A percentile compares a stretch with the other conserved stretches of the same genome.
phyloP scores from a whole-genome alignment of 177 flowering plant species.

The Vitis hybrid region DNA sequence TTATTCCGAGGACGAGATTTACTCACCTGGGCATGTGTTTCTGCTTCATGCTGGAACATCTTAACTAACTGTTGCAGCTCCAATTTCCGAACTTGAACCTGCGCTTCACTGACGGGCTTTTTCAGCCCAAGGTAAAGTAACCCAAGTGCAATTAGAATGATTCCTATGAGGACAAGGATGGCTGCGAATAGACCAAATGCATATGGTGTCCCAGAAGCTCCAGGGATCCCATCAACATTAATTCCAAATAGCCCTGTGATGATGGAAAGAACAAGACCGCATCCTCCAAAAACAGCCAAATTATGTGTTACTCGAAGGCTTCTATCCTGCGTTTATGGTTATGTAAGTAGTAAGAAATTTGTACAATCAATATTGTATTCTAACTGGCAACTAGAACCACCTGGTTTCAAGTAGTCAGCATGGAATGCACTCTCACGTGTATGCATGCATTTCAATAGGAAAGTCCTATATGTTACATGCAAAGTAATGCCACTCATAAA shows the following conservation, averaged over 20 bases:
- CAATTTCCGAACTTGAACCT: constrained; percentile 70
- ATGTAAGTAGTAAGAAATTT: background rate
- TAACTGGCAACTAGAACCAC: background rate
- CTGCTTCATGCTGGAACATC: constrained; percentile 94
- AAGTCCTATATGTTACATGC: too few species aligned
- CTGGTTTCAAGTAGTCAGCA: too few species aligned
- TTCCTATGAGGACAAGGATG: constrained; percentile 56
- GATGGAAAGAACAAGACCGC: constrained; percentile 86
- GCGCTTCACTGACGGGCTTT: constrained; percentile 57
- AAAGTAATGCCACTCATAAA: too few species aligned
- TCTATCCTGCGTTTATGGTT: constrained; percentile 51
- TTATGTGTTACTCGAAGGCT: constrained; percentile 89
- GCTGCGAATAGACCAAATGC: constrained; percentile 79
- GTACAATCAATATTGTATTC: background rate
- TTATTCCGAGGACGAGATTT: constrained; percentile 36
- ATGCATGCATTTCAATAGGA: too few species aligned
- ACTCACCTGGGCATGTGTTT: constrained; percentile 81
- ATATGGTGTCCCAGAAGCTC: constrained; percentile 68
- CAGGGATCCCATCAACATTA: constrained; percentile 96
- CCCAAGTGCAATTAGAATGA: constrained; percentile 59
- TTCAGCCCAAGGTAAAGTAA: constrained; percentile 73
- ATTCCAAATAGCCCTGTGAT: constrained; percentile 91
- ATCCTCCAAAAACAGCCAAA: constrained; percentile 84
- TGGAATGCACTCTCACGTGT: too few species aligned
- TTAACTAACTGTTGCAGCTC: constrained; percentile 80